Evolutionary conservation across 768 basidiomycete species (phyloP), one percentile per base, ranked within the genome.

Genomic region (Rhizopogon roseolus): DNA sequence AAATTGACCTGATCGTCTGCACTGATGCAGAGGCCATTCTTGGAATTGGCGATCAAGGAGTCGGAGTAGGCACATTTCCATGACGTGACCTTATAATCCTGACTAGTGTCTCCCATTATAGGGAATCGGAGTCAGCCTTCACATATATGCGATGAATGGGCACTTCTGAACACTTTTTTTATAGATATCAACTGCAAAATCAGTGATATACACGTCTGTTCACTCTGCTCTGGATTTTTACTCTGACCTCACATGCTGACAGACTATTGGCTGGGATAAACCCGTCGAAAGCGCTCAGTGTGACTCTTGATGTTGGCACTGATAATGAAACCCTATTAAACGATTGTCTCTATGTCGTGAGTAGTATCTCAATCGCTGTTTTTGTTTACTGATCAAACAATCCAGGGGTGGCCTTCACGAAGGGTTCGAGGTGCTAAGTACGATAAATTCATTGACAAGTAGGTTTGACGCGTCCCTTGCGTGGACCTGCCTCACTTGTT

Each of bases 1-100:
- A 84, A 27, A 81, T 94, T 52, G 86, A 93, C 56, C 73, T 94
- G 22, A 76, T 95, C 49, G 90, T 94, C 25, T 86, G 86, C 52
- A 88, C 90, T 0, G 93, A 95, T 64, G 82, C 86, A 4, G 91
- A 93, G 61, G 88, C 89, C 0, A 93, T 94, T 54, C 73, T 95
- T 9, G 93, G 93, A 14, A 84, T 85, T 53, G 84, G 84, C 44
- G 82, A 84, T 60, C 82, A 83, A 64, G 85, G 92, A 53, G 90
- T 93, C 70, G 88, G 74, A 66, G 85, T 79, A 62, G 49, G 70
- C 61, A 9, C 34, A 44, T 54, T 41, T 29, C 34, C 0, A 10
- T 34, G 55, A 63, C 66, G 45, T 66, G 62, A 53, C 69, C 56
- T 62, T 62, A n/a, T 58, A 32, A 19, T 4, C 16, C 34, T 36